Base-by-base conservation (phyloP, 2,329 filamentous ascomycete genomes). In the Colletotrichum abscissum region DNA sequence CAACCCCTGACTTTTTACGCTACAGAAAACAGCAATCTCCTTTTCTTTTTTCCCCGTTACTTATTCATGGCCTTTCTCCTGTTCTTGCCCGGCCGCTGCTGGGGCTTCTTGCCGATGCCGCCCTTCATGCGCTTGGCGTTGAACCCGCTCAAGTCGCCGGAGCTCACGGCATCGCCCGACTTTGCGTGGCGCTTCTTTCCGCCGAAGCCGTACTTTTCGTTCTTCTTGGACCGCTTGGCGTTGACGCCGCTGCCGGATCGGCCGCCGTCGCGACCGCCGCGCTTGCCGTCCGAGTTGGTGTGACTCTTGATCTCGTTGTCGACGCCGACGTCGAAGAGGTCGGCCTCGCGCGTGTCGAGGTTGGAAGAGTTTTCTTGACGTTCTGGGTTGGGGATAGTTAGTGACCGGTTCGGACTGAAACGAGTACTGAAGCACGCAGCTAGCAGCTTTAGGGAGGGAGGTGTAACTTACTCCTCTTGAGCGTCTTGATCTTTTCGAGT, bases 141-240 rank as follows among this genome's bases (percentile, higher is more conserved):
- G 86, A 97, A 98, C 1, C 90, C 91, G 75, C 91, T 91, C 77
- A 97, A 85, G 82, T 99, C 97, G 74, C 91, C 92, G 59, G 92
- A 95, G 76, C 94, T 97, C 75, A 89, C 81, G 62, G 95, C 95
- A 83, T 98, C 95, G 77, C 95, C 95, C 74, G 95, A 98, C 90
- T 99, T 99, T 69, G 89, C 85, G 81, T 95, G 92, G 68, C 93
- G 89, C 89, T 99, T 99, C 91, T 98, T 98, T 78, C 97, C 97
- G 74, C 97, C 97, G 80, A 96, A 98, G 28, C 97, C 97, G 82
- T 92, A 98, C 86, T 98, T 98, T 76, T 94, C 90, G 81, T 99
- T 92, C 87, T 97, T 98, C 91, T 97, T 98, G 82, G 93, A 90
- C 74, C 97, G 92, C 88, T 98, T 98, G 75, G 82, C 79, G 80